Percentiles rank a stretch among this genome's conserved stretches.
phyloP scores from a whole-genome alignment of 1,139 yeast species.

The Debaryomyces subglobosus region DNA sequence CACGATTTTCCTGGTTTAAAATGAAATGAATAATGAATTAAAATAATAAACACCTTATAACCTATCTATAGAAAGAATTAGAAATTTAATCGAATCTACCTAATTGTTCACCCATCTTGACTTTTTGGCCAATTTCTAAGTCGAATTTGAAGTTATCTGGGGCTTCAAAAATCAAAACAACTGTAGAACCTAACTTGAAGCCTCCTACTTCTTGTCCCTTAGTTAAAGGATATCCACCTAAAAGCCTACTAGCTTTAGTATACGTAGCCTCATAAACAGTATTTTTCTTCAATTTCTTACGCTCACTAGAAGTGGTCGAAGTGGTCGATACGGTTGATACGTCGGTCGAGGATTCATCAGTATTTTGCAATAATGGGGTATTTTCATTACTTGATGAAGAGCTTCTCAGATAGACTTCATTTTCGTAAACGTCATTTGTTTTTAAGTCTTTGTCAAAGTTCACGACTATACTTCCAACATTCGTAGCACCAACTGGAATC shows the following conservation, averaged over 20 bases:
- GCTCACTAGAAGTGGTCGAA: constrained; percentile 20
- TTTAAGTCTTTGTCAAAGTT: constrained; percentile 90
- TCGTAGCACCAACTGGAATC: constrained; percentile 99
- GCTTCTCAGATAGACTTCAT: constrained; percentile 42
- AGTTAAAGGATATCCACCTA: constrained; percentile 85
- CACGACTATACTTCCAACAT: constrained; percentile 92
- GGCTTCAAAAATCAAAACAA: constrained; percentile 95
- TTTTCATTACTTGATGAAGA: constrained; percentile 23
- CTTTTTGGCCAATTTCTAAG: constrained; percentile 71
- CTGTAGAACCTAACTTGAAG: constrained; percentile 92
- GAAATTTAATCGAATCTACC: constrained; percentile 49
- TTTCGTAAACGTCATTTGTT: constrained; percentile 75
- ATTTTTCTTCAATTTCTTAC: constrained; percentile 59
- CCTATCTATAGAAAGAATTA: constrained; percentile 3
- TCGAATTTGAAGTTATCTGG: constrained; percentile 76
- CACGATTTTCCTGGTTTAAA: not conserved
- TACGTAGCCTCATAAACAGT: constrained; percentile 96
- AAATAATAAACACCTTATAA: constrained; percentile 4
- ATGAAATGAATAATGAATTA: constrained; percentile 2
- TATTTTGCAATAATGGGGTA: constrained; percentile 34
- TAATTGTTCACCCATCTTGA: constrained; percentile 82
- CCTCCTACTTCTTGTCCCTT: constrained; percentile 99
- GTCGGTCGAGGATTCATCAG: constrained; percentile 16
- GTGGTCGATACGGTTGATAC: constrained; percentile 19
- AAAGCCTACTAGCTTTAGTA: constrained; percentile 71